These are phyloP conservation scores for Starmera quercuum DNA, from an alignment of 805 yeast species.

Conservation along the genomic window DNA sequence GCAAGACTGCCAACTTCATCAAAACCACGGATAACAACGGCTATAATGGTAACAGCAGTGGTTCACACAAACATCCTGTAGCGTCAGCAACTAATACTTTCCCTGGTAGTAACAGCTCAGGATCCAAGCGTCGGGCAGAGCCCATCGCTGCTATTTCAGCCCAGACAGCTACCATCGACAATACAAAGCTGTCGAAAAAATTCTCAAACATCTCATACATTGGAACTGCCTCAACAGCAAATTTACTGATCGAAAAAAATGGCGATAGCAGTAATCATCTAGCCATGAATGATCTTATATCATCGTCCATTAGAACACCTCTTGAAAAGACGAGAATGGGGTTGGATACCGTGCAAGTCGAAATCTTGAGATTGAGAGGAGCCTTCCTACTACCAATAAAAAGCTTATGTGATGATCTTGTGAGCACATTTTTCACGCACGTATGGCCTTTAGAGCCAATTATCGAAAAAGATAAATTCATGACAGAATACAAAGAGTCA, in stretches of 20 bases:
- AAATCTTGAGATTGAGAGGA: slow-evolving; percentile 55
- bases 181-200: slow-evolving; percentile 14
- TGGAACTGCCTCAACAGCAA: slow-evolving; percentile 45
- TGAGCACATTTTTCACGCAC: slow-evolving; percentile 52
- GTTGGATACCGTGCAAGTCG: slow-evolving; percentile 54
- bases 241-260: slow-evolving; percentile 8
- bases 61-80: too few species aligned
- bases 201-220: slow-evolving; percentile 32
- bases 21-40: too few species aligned
- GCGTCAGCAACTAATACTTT: too few species aligned
- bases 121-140: slow-evolving; percentile 23
- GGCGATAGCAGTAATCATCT: slow-evolving; percentile 35
- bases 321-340: slow-evolving; percentile 19
- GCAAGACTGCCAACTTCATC: too few species aligned
- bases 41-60: too few species aligned
- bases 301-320: slow-evolving; percentile 13
- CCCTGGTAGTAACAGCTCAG: slow-evolving; percentile 12
- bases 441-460: slow-evolving; percentile 68
- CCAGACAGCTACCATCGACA: slow-evolving; percentile 22
- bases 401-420: slow-evolving; percentile 50
- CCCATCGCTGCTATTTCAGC: slow-evolving; percentile 25
- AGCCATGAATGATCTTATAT: slow-evolving; percentile 17
- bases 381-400: slow-evolving; percentile 63
- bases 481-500: slow-evolving; percentile 47
- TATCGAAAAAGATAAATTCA: slow-evolving; percentile 53